Percentiles rank a stretch among this genome's conserved stretches.
Evolutionary conservation across 805 yeast genomes (phyloP).

Genomic region (Scheffersomyces lignosus): DNA sequence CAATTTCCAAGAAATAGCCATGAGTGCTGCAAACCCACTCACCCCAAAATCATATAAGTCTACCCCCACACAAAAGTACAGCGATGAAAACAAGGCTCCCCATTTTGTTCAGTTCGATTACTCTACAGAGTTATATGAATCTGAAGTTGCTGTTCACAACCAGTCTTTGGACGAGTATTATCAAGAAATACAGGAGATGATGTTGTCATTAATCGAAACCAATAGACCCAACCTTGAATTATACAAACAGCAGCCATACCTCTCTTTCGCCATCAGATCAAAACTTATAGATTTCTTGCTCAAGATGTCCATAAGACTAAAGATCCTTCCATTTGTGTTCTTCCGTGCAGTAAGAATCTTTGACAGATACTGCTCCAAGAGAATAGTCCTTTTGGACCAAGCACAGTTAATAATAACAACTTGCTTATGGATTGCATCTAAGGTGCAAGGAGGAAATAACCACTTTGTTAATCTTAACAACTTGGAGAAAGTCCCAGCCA

Average conservation of each 20-base stretch:
- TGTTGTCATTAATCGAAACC: constrained; percentile 31
- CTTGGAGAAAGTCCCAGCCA: constrained; percentile 18
- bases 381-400: constrained; percentile 83
- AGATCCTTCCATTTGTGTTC: constrained; percentile 67
- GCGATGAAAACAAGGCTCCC: not conserved
- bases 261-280: constrained; percentile 70
- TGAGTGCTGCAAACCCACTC: not conserved
- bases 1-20: too few relatives aligned
- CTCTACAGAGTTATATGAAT: constrained; percentile 48
- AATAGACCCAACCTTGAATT: constrained; percentile 52
- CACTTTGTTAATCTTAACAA: constrained; percentile 54
- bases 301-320: constrained; percentile 64
- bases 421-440: constrained; percentile 90
- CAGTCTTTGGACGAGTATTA: constrained; percentile 50
- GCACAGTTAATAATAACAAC: constrained; percentile 89
- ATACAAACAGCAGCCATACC: constrained; percentile 86
- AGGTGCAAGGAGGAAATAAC: constrained; percentile 73
- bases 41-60: not conserved
- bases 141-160: constrained; percentile 51
- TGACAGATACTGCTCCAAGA: constrained; percentile 87
- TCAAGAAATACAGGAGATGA: constrained; percentile 45
- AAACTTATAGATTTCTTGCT: constrained; percentile 77
- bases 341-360: constrained; percentile 71
- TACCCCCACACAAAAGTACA: not conserved
- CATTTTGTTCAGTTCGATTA: constrained; percentile 47